Evolutionary conservation across 2,329 filamentous ascomycete genomes (phyloP).

Genomic region (Sarocladium kiliense): DNA sequence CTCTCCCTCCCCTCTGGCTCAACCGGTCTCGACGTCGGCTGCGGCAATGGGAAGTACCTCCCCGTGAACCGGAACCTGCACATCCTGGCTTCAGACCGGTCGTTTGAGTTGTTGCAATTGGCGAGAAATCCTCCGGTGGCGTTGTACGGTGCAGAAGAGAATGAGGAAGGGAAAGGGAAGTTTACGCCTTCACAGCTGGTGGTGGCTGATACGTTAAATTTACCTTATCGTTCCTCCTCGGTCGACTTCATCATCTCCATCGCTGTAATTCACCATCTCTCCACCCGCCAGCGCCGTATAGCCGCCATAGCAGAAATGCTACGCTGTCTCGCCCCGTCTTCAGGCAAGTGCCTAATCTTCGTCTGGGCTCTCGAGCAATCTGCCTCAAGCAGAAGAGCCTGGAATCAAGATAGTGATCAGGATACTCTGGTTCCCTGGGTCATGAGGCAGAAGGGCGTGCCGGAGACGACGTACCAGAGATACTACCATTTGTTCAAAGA

Average conservation of each 20-base stretch:
- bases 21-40: constrained; percentile 85
- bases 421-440: constrained; percentile 98
- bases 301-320: constrained; percentile 70
- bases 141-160: constrained; percentile 41
- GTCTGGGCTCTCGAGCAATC: constrained; percentile 92
- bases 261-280: constrained; percentile 90
- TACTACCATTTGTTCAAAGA: constrained; percentile 92
- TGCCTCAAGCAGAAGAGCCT: constrained; percentile 75
- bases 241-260: constrained; percentile 89
- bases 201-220: constrained; percentile 76
- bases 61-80: constrained; percentile 71
- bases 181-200: constrained; percentile 56
- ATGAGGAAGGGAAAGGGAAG: constrained; percentile 54
- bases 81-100: constrained; percentile 78
- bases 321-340: constrained; percentile 47
- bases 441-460: constrained; percentile 33
- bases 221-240: constrained; percentile 63
- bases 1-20: constrained; percentile 59
- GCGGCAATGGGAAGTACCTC: constrained; percentile 96
- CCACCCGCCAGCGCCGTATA: constrained; percentile 66
- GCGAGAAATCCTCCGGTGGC: constrained; percentile 37
- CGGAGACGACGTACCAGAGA: constrained; percentile 63
- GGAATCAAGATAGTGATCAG: constrained; percentile 78
- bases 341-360: constrained; percentile 72
- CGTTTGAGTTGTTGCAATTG: background rate